Percentiles rank a stretch among this genome's conserved stretches.
These are phyloP conservation scores for Luffa aegyptiaca DNA, from an alignment of 306 rosid genomes.

Conservation along the genomic window DNA sequence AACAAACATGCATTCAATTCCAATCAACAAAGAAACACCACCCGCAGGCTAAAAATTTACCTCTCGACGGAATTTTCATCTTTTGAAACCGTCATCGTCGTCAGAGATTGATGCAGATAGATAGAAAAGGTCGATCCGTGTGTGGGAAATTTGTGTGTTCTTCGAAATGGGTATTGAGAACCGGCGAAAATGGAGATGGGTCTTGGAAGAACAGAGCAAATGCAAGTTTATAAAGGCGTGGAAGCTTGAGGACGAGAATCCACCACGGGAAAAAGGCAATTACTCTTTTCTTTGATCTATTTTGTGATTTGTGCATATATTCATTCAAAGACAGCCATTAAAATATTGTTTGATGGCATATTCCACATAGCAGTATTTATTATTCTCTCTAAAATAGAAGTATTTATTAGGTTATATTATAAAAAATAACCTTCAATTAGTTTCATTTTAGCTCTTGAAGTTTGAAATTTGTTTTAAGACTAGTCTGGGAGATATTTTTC, in stretches of 20 bases:
- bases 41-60: background rate
- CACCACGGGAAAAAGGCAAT: background rate
- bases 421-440: no score
- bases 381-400: no score
- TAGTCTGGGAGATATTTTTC: no score
- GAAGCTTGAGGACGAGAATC: background rate
- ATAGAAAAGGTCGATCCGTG: background rate
- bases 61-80: background rate
- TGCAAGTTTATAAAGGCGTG: background rate
- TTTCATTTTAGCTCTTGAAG: no score
- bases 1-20: background rate
- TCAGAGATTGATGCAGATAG: background rate
- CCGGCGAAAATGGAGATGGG: background rate
- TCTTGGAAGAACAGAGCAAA: background rate
- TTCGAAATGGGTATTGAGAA: background rate
- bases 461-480: no score
- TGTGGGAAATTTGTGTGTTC: background rate
- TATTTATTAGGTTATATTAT: no score
- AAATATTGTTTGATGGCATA: no score
- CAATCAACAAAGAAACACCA: background rate
- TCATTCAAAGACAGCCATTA: no score
- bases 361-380: no score
- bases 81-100: background rate
- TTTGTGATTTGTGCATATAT: background rate
- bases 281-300: background rate